These are phyloP conservation scores for Ogataea methanolica DNA, from an alignment of 805 yeast species.

Conservation along the genomic window DNA sequence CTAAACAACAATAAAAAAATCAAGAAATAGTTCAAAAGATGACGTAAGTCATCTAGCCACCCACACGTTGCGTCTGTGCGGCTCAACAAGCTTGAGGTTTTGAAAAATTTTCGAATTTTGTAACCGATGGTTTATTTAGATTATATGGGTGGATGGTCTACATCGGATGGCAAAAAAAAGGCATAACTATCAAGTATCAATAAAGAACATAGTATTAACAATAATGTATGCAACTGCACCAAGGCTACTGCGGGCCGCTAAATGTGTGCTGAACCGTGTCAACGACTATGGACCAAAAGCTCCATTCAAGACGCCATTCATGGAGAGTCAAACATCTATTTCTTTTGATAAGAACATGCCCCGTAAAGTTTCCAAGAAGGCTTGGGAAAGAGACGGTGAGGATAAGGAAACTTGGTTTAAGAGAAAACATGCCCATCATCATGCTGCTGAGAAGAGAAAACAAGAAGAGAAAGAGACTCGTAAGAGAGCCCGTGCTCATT, in stretches of 20 bases:
- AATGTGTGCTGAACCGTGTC: not conserved
- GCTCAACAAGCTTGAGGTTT: no score
- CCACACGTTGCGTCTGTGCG: no score
- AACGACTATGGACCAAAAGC: slow-evolving; percentile 19
- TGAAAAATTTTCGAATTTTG: no score
- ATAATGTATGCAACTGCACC: not conserved
- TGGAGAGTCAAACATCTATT: slow-evolving; percentile 4
- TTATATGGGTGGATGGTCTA: no score
- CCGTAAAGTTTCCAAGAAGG: slow-evolving; percentile 35
- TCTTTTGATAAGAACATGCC: slow-evolving; percentile 44
- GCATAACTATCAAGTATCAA: no score
- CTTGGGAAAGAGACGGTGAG: slow-evolving; percentile 63
- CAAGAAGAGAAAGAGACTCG: slow-evolving; percentile 17
- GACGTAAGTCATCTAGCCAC: no score
- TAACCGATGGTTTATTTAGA: no score
- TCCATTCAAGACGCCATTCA: slow-evolving; percentile 21
- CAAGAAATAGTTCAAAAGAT: no score
- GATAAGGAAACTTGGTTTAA: slow-evolving; percentile 60
- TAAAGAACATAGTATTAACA: not conserved
- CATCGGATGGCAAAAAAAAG: no score
- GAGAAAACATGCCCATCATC: slow-evolving; percentile 61
- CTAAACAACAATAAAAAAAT: no score
- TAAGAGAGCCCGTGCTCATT: slow-evolving; percentile 8
- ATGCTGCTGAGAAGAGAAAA: slow-evolving; percentile 41
- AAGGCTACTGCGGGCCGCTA: not conserved